Conservation (phyloP, 2,329 filamentous ascomycete genomes). For the Thelonectria blattea region DNA sequence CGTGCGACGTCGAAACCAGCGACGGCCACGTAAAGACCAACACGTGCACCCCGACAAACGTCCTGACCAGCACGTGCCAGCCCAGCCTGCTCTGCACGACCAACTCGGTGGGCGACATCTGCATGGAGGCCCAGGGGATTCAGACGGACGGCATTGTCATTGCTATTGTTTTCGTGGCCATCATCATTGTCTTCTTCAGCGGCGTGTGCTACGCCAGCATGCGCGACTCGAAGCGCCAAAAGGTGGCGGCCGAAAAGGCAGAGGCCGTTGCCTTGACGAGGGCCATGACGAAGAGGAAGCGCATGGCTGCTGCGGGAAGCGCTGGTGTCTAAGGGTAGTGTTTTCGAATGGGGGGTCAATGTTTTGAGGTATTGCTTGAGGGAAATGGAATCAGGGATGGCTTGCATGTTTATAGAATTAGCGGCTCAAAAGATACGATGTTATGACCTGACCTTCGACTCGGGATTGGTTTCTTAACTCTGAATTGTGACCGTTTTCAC, state of each 20-base stretch:
- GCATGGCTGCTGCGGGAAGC: not conserved
- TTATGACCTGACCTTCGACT: not conserved
- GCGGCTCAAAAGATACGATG: not conserved
- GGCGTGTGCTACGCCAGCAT: constrained; percentile 4
- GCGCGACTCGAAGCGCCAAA: constrained; percentile 5
- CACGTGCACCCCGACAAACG: constrained; percentile 1
- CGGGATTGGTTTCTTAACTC: too few relatives aligned
- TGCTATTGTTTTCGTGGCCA: not conserved
- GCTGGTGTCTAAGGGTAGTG: not conserved
- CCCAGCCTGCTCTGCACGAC: constrained; percentile 12
- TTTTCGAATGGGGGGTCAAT: too few relatives aligned
- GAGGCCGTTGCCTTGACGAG: not conserved
- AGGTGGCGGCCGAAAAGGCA: not conserved
- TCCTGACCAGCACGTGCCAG: constrained; percentile 5
- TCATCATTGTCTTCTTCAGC: not conserved
- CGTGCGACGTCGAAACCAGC: constrained; percentile 3
- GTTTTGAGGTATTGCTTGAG: too few relatives aligned
- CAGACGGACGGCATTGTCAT: constrained; percentile 14
- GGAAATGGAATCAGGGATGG: too few relatives aligned
- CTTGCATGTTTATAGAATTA: not conserved
- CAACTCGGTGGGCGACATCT: constrained; percentile 9
- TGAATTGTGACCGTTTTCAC: too few relatives aligned
- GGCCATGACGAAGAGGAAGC: not conserved
- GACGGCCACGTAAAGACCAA: constrained; percentile 2
- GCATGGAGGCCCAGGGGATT: constrained; percentile 9